A percentile compares a stretch with the other conserved stretches of the same genome.
Conservation (phyloP, 2,329 filamentous ascomycete species). For the Hypomyces perniciosus region DNA sequence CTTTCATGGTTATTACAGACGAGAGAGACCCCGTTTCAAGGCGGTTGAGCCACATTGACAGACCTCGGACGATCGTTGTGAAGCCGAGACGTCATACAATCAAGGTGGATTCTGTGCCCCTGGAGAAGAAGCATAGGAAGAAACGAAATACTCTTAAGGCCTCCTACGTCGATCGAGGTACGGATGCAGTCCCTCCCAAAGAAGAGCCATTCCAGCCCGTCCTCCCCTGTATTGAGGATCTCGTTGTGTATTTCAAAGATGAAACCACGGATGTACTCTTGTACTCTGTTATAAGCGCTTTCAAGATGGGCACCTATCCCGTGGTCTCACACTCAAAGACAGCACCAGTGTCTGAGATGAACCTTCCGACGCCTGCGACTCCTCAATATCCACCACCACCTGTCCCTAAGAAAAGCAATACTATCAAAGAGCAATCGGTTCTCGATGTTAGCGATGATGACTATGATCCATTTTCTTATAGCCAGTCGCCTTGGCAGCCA, state of each 20-base stretch:
- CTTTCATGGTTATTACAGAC: slow-evolving; percentile 21
- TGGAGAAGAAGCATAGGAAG: slow-evolving; percentile 24
- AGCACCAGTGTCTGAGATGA: slow-evolving; percentile 16
- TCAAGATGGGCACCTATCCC: slow-evolving; percentile 28
- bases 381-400: slow-evolving; percentile 17
- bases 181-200: slow-evolving; percentile 26
- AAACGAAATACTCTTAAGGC: slow-evolving; percentile 21
- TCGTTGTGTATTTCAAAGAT: slow-evolving; percentile 49
- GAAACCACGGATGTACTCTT: slow-evolving; percentile 37
- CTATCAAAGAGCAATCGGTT: not conserved
- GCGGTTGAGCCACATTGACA: slow-evolving; percentile 22
- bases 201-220: slow-evolving; percentile 34
- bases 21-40: slow-evolving; percentile 17
- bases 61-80: slow-evolving; percentile 27
- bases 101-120: slow-evolving; percentile 25
- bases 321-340: slow-evolving; percentile 19
- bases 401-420: not conserved
- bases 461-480: slow-evolving; percentile 43
- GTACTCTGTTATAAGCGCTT: slow-evolving; percentile 41
- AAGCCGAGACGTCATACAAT: slow-evolving; percentile 23
- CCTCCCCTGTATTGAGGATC: slow-evolving; percentile 49
- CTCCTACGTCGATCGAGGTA: slow-evolving; percentile 34
- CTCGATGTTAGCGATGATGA: slow-evolving; percentile 26
- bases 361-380: slow-evolving; percentile 20
- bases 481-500: slow-evolving; percentile 20